A percentile compares a stretch with the other conserved stretches of the same genome.
These are phyloP conservation scores for Acorus gramineus DNA, from an alignment of 106 monocot species.

Conservation along the genomic window DNA sequence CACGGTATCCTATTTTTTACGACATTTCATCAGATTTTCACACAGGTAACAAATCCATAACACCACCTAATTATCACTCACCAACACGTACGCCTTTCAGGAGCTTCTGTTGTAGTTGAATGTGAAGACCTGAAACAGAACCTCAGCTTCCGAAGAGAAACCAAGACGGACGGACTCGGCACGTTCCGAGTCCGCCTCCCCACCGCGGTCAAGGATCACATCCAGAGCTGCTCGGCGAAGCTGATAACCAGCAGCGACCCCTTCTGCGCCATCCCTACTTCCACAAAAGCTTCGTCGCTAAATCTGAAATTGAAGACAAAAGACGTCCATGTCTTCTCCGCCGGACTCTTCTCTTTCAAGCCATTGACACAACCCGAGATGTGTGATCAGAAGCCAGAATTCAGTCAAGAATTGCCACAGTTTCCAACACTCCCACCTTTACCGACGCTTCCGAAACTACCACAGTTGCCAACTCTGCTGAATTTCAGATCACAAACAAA, in stretches of 20 bases:
- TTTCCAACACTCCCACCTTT: not conserved
- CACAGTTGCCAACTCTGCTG: not conserved
- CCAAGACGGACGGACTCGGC: slow-evolving; percentile 29
- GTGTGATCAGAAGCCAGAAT: slow-evolving; percentile 26
- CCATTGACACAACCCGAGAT: slow-evolving; percentile 33
- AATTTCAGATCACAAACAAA: not conserved
- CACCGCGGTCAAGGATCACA: not conserved
- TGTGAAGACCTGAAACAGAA: slow-evolving; percentile 2
- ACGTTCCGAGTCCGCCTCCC: slow-evolving; percentile 30
- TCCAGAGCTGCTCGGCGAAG: slow-evolving; percentile 38
- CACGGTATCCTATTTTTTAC: slow-evolving; percentile 16
- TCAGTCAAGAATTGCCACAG: not conserved
- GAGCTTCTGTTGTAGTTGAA: slow-evolving; percentile 40
- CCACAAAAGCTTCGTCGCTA: slow-evolving; percentile 8
- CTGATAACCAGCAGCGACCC: slow-evolving; percentile 43
- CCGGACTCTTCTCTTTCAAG: slow-evolving; percentile 50
- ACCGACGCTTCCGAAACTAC: not conserved
- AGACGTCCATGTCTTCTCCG: slow-evolving; percentile 32
- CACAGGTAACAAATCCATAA: not conserved
- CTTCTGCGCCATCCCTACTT: slow-evolving; percentile 33
- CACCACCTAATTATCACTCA: too few species aligned
- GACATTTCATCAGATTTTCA: not conserved
- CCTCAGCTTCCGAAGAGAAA: slow-evolving; percentile 20
- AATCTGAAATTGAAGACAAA: slow-evolving; percentile 9
- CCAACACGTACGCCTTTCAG: slow-evolving; percentile 9